phyloP scores from a whole-genome alignment of 23 red algal species.

The Pyropia haitanensis region DNA sequence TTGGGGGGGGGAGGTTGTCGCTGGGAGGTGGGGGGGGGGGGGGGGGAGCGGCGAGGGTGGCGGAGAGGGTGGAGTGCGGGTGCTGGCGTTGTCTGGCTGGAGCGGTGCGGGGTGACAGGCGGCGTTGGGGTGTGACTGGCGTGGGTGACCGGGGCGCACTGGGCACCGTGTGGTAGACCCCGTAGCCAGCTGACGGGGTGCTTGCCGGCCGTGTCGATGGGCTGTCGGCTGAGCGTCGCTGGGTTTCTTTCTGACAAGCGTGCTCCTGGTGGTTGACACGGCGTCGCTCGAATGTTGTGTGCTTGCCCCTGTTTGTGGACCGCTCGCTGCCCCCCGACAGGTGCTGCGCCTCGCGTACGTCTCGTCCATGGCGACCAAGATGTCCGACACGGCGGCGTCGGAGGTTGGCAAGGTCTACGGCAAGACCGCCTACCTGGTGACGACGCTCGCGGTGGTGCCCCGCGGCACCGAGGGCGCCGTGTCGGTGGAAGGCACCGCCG shows the following conservation, averaged over 20 bases:
- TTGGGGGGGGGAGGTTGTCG: no score
- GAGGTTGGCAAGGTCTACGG: slow-evolving; percentile 98
- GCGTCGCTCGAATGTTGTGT: slow-evolving; percentile 2
- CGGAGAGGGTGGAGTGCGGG: no score
- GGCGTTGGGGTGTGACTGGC: no score
- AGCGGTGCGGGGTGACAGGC: no score
- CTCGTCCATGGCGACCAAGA: slow-evolving; percentile 62
- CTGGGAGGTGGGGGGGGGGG: no score
- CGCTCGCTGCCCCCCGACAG: background rate
- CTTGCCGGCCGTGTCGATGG: background rate
- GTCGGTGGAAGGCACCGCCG: slow-evolving; percentile 75
- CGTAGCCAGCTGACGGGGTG: background rate
- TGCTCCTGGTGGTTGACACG: no score
- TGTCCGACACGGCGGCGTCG: slow-evolving; percentile 72
- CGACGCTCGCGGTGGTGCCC: slow-evolving; percentile 43
- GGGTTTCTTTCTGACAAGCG: background rate
- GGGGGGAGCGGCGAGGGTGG: no score
- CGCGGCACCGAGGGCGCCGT: slow-evolving; percentile 90
- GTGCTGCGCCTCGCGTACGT: slow-evolving; percentile 39
- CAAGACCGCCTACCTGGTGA: slow-evolving; percentile 66
- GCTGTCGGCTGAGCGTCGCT: background rate
- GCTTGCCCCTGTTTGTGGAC: background rate
- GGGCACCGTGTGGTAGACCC: no score
- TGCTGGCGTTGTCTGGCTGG: no score
- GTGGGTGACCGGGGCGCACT: no score